These are phyloP conservation scores for Fusarium sacchari DNA, from an alignment of 2,329 filamentous ascomycete genomes.

Conservation along the genomic window DNA sequence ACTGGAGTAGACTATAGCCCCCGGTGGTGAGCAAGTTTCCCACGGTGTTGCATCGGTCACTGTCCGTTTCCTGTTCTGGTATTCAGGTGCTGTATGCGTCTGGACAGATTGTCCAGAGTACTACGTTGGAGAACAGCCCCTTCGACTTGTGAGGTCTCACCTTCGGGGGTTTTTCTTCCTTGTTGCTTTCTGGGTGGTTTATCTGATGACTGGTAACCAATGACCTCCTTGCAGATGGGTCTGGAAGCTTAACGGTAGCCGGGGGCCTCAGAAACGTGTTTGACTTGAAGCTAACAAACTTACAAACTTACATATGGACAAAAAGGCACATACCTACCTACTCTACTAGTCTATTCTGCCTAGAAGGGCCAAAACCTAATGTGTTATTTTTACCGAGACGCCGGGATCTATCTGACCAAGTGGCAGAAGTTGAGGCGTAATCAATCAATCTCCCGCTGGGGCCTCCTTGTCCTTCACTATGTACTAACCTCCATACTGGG, in stretches of 20 bases:
- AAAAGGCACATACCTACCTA: no score
- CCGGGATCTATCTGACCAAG: no score
- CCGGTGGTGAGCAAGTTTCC: constrained; percentile 5
- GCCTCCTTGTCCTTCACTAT: constrained; percentile 24
- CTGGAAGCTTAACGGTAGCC: constrained; percentile 2
- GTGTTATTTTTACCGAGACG: no score
- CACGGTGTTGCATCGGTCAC: constrained; percentile 24
- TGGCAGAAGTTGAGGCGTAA: no score
- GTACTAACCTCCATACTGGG: no score
- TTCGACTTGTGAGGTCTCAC: neutral
- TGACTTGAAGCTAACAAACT: constrained; percentile 7
- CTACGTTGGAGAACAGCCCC: constrained; percentile 11
- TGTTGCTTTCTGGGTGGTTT: constrained; percentile 13
- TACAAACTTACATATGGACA: neutral
- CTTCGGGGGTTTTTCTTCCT: constrained; percentile 9
- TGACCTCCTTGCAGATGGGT: constrained; percentile 1
- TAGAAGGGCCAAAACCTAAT: no score
- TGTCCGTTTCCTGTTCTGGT: constrained; percentile 30
- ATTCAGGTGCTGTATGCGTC: neutral
- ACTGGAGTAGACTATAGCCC: constrained; percentile 29
- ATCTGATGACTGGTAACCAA: constrained; percentile 1
- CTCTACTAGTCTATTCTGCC: no score
- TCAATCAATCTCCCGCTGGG: constrained; percentile 26
- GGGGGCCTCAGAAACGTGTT: constrained; percentile 18
- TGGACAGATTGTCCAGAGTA: neutral